These are phyloP conservation scores for Ramaria sp. DNA, from an alignment of 768 basidiomycete species.

Conservation along the genomic window DNA sequence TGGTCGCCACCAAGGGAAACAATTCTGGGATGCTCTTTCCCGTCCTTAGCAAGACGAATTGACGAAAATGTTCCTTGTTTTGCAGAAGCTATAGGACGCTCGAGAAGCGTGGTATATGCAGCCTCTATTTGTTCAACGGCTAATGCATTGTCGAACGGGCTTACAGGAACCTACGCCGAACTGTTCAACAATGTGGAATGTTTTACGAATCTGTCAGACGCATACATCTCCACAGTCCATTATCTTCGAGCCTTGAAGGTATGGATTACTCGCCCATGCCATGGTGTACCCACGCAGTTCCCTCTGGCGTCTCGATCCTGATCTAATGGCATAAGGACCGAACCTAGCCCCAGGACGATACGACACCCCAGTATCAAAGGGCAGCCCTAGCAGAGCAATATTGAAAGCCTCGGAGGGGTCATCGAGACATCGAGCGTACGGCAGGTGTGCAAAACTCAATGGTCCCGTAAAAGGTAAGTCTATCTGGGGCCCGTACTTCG, in stretches of 20 bases:
- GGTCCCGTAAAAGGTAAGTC: conserved; percentile 76
- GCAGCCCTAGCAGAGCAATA: conserved; percentile 72
- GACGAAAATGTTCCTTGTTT: conserved; percentile 20
- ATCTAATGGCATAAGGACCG: conserved; percentile 78
- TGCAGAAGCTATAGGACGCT: conserved; percentile 33
- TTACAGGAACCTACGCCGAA: conserved; percentile 51
- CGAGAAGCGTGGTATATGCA: conserved; percentile 68
- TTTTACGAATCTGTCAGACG: not conserved
- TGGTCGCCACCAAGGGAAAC: conserved; percentile 80
- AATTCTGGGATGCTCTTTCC: conserved; percentile 61
- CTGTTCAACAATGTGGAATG: not conserved
- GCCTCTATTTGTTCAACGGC: conserved; percentile 83
- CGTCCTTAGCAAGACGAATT: conserved; percentile 39
- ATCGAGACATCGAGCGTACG: conserved; percentile 63
- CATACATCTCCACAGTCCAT: conserved; percentile 78
- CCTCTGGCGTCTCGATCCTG: conserved; percentile 58
- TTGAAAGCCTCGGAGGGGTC: conserved; percentile 46
- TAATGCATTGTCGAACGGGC: conserved; percentile 71
- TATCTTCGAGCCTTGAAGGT: conserved; percentile 42
- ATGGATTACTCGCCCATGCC: conserved; percentile 65
- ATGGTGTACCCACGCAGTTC: conserved; percentile 51
- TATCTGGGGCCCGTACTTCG: conserved; percentile 65
- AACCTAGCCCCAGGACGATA: conserved; percentile 67
- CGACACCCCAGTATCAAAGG: conserved; percentile 59
- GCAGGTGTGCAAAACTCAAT: conserved; percentile 72